Base-by-base conservation (phyloP, 768 basidiomycete species). In the Suillus occidentalis region DNA sequence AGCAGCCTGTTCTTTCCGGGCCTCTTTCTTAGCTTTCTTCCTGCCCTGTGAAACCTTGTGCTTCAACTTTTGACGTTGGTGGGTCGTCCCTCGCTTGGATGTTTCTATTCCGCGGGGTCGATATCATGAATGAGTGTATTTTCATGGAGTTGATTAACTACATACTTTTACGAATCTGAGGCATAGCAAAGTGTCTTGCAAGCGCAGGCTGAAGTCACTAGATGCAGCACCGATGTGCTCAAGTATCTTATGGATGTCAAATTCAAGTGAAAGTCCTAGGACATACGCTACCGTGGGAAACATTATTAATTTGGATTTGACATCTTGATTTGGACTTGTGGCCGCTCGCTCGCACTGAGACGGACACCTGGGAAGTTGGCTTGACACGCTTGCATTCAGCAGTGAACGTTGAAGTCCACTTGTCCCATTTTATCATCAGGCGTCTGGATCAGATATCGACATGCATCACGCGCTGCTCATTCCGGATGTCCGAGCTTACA, bases 41-140 rank as follows among this genome's bases (percentile, higher is more conserved):
- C 82, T 83, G 67, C 86, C 86, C 75, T 95, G 95, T 34, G 85
- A 79, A 49, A 87, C 85, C 77, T 95, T 94, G 72, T 89, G 84
- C 72, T 85, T 84, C 70, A 94, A 82, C 70, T 84, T 93, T 56
- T 84, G 83, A 31, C 93, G 87, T 65, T 91, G 85, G 69, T 89
- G 83, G 47, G 87, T 90, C n/a, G 86, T 85, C 25, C 83, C 81
- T 34, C 95, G 86, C 76, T 89, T 96, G 71, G 89, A 92, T 14
- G 95, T 95, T 80, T 92, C 94, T 96, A 72, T 43, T 67, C 63
- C 69, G 64, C 36, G 68, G 65, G 52, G 68, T 60, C 12, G 25
- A 58, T 20, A 45, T n/a, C 18, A 5, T 10, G 22, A 3, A 22
- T 49, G 18, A 40, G 62, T 49, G 64, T 53, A 68, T 64, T 13